These are phyloP conservation scores for Tolypocladium inflatum DNA, from an alignment of 2,329 filamentous ascomycete species.

Conservation along the genomic window DNA sequence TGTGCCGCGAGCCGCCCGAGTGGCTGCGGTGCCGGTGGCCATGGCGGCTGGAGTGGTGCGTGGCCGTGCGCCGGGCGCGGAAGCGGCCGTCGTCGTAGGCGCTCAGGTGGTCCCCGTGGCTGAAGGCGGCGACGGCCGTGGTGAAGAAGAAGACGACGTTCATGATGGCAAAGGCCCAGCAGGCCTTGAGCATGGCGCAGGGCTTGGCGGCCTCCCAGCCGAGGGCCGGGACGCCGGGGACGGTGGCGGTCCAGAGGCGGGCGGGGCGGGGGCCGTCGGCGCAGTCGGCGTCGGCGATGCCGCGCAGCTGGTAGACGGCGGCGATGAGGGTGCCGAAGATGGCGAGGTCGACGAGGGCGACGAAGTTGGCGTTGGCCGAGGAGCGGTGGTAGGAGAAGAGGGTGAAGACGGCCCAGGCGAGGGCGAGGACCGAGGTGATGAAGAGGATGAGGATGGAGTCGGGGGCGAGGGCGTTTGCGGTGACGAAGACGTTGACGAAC, in stretches of 20 bases:
- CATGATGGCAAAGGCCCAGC: constrained; percentile 86
- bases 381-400: constrained; percentile 59
- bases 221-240: constrained; percentile 44
- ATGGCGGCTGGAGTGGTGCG: constrained; percentile 28
- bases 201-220: constrained; percentile 57
- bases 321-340: constrained; percentile 58
- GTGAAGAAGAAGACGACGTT: constrained; percentile 72
- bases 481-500: constrained; percentile 53
- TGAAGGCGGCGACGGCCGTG: constrained; percentile 61
- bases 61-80: constrained; percentile 14
- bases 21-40: constrained; percentile 30
- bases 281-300: constrained; percentile 58
- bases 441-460: constrained; percentile 56
- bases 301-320: constrained; percentile 49
- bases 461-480: constrained; percentile 48
- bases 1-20: constrained; percentile 24
- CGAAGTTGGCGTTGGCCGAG: constrained; percentile 49
- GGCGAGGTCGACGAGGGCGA: constrained; percentile 48
- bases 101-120: constrained; percentile 44
- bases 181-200: constrained; percentile 87
- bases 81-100: constrained; percentile 17
- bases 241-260: constrained; percentile 42
- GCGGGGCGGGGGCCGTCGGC: constrained; percentile 38
- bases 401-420: constrained; percentile 55
- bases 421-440: constrained; percentile 54